Conservation (phyloP, 2,329 filamentous ascomycete genomes). For the Cercospora sp. region DNA sequence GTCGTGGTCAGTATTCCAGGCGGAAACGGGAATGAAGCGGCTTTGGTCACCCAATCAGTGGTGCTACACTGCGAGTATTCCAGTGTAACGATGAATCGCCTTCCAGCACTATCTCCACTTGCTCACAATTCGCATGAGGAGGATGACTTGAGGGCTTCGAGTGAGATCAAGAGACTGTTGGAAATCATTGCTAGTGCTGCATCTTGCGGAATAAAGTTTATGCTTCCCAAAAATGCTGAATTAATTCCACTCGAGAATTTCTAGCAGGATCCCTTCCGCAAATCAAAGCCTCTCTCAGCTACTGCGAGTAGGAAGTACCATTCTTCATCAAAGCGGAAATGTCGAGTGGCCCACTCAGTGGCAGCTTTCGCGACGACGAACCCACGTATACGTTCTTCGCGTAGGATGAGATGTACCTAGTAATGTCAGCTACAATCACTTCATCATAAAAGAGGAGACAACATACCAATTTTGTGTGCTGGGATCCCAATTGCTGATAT, state of each 20-base stretch:
- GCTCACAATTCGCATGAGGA: too few relatives aligned
- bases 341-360: neutral
- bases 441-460: neutral
- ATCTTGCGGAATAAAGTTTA: neutral
- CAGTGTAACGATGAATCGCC: neutral
- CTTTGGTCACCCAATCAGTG: neutral
- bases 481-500: slow-evolving; percentile 31
- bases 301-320: neutral
- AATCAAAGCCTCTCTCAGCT: neutral
- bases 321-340: neutral
- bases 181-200: neutral
- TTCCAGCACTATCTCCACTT: neutral
- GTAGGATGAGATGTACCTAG: slow-evolving; percentile 3
- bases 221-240: too few relatives aligned
- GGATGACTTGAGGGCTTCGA: too few relatives aligned
- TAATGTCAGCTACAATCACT: neutral
- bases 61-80: neutral
- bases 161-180: too few relatives aligned
- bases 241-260: too few relatives aligned
- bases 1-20: neutral
- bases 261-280: too few relatives aligned
- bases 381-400: slow-evolving; percentile 36
- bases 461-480: slow-evolving; percentile 50
- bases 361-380: slow-evolving; percentile 31
- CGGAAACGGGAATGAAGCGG: neutral